phyloP scores from a whole-genome alignment of 202 grass and related monocot genomes.

The Schoenoplectus triqueter region DNA sequence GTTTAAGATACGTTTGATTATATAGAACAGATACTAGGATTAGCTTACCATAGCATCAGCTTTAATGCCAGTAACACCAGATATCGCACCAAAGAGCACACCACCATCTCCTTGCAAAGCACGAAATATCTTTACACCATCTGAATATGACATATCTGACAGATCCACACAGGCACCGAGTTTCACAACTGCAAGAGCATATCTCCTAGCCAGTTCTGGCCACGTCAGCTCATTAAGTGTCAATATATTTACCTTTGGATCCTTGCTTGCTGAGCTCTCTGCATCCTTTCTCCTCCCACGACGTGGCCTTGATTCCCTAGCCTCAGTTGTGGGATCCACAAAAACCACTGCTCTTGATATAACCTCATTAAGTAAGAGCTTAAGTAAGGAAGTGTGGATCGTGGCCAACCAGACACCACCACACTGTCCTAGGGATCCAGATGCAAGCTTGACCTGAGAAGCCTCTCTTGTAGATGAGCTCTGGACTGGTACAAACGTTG shows the following conservation, averaged over 20 bases:
- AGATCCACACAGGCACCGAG: slow-evolving; percentile 75
- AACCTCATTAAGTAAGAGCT: slow-evolving; percentile 79
- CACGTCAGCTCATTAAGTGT: slow-evolving; percentile 87
- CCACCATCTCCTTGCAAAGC: slow-evolving; percentile 94
- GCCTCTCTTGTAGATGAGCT: slow-evolving; percentile 60
- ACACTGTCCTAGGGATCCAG: slow-evolving; percentile 70
- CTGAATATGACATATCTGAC: slow-evolving; percentile 77
- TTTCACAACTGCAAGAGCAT: slow-evolving; percentile 79
- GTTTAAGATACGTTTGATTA: neutral
- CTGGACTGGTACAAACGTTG: slow-evolving; percentile 74
- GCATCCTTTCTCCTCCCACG: slow-evolving; percentile 87
- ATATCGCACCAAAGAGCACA: slow-evolving; percentile 80
- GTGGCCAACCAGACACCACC: slow-evolving; percentile 72
- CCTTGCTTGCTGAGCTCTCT: slow-evolving; percentile 71
- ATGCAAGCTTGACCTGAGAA: slow-evolving; percentile 67
- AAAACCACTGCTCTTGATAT: slow-evolving; percentile 70
- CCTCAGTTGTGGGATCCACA: slow-evolving; percentile 85
- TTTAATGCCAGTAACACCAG: slow-evolving; percentile 91
- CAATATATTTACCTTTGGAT: slow-evolving; percentile 74
- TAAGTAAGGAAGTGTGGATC: slow-evolving; percentile 77
- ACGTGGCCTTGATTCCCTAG: slow-evolving; percentile 87
- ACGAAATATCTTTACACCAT: slow-evolving; percentile 89
- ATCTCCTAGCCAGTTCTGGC: slow-evolving; percentile 95
- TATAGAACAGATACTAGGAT: neutral
- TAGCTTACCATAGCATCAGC: slow-evolving; percentile 87